Evolutionary conservation across 306 rosid genomes (phyloP), one percentile per base, ranked within the genome.

Genomic region (Cicer bijugum): DNA sequence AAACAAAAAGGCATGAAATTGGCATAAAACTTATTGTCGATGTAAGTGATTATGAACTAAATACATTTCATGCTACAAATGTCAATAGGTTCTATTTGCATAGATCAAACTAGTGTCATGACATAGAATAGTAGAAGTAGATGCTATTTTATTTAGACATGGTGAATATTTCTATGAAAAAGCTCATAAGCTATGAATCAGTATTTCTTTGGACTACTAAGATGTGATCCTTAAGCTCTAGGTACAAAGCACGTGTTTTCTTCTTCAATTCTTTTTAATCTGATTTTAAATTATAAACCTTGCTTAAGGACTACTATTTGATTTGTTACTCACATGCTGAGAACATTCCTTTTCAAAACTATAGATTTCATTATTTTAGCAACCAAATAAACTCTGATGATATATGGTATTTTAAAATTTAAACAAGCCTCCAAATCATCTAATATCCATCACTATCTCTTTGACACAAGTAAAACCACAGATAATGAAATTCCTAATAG

Each of bases 1-100:
- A 77, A 65, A 61, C 19, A 45, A 38, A 7, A 7, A 59, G 65
- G 15, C 53, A 56, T 33, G 42, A 46, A 73, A 7, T n/a, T 47
- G 43, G 16, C 35, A n/a, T 9, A 17, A 60, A 69, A 51, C 1
- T 47, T 48, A 12, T 4, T 48, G 53, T 48, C 53, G 4, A 48
- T 48, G 14, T 12, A 48, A 12, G 55, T 17, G 69, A 68, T 59
- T n/a, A 77, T 35, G 10, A 55, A 59, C 10, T 28, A 39, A 45
- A 28, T 12, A 45, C 17, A 48, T 48, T 48, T 48, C 53, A 12
- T 48, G 1, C 53, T 12, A 12, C 2, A 0, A 11, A 47, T 47
- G 6, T 47, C n/a, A 48, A 48, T 12, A 48, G 12, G 53, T 48
- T 1, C 5, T 56, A 33, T 44, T 77, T 35, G 15, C 19, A 12